Evolutionary conservation across 305 asterid genomes (phyloP), one percentile per base, ranked within the genome.

Genomic region (Fraxinus angustifolia): DNA sequence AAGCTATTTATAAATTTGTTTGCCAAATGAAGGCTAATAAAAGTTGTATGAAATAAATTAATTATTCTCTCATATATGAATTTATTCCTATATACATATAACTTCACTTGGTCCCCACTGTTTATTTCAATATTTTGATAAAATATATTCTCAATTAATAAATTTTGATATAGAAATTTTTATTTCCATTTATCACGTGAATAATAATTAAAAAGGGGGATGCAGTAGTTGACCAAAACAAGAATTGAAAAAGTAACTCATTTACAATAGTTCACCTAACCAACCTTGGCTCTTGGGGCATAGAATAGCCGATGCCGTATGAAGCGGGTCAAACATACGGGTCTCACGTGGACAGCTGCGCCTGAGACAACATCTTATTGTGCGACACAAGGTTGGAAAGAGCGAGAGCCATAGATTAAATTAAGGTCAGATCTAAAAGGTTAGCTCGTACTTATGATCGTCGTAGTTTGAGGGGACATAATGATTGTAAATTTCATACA

Each of bases 371-470:
- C 3, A 21, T 65, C 26, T 65, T 67, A 83, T 35, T 80, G 84
- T 83, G 85, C 88, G 88, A 85, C 87, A 84, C 86, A 12, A 45
- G 17, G 4, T 11, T 11, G 50, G 1, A 42, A 42, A 42, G 16
- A 42, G 50, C 50, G 4, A 40, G 16, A 10, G 16, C 50, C 16
- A 16, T 42, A 11, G 16, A 42, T 11, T 42, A 30, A 30, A 30
- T 30, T 30, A 30, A 30, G 33, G 33, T 30, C 33, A 30, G 3
- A 30, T 30, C 3, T 30, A 2, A 2, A 30, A 30, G 33, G 33
- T 30, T 3, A 30, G 3, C 3, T 30, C 33, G 33, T 30, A 2
- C 33, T 30, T 30, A 30, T 30, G 33, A 30, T 2, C 33, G 3
- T 30, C 3, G 33, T 2, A 3, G 3, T 30, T 30, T 30, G 33